Percentiles rank a stretch among this genome's conserved stretches.
Conservation (phyloP, 441 rosid species). For the Adansonia madagascariensis region DNA sequence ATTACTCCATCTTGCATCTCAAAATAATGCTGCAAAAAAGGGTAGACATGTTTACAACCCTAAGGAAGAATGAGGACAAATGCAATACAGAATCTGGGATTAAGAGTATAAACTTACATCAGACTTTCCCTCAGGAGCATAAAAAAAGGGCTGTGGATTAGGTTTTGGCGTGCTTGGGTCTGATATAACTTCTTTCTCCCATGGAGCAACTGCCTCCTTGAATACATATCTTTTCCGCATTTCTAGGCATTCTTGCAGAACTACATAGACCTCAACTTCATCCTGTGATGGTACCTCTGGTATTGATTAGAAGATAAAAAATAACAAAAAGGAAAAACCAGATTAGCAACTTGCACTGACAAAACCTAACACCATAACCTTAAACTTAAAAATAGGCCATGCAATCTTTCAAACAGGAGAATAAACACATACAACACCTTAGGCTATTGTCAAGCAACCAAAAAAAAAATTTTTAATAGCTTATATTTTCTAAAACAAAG, state of each 20-base stretch:
- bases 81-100: not conserved
- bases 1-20: slow-evolving; percentile 96
- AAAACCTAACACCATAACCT: not conserved
- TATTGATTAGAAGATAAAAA: slow-evolving; percentile 22
- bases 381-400: not conserved
- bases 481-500: not conserved
- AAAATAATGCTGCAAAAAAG: slow-evolving; percentile 74
- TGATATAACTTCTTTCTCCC: slow-evolving; percentile 93
- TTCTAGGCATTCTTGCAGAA: slow-evolving; percentile 95
- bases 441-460: not conserved
- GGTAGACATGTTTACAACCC: slow-evolving; percentile 25
- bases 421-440: not conserved
- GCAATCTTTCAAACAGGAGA: slow-evolving; percentile 7
- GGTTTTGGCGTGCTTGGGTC: slow-evolving; percentile 98
- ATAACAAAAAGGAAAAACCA: not conserved
- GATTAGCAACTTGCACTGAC: not conserved
- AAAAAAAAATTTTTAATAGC: not conserved
- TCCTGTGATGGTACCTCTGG: slow-evolving; percentile 84
- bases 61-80: slow-evolving; percentile 15
- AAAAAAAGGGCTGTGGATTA: slow-evolving; percentile 82
- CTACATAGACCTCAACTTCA: slow-evolving; percentile 74
- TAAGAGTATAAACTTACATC: slow-evolving; percentile 55
- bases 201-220: slow-evolving; percentile 87
- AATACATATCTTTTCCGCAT: slow-evolving; percentile 79
- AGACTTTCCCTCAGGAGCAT: slow-evolving; percentile 74